Base-by-base conservation (phyloP, 306 rosid genomes). In the Bauhinia variegata region DNA sequence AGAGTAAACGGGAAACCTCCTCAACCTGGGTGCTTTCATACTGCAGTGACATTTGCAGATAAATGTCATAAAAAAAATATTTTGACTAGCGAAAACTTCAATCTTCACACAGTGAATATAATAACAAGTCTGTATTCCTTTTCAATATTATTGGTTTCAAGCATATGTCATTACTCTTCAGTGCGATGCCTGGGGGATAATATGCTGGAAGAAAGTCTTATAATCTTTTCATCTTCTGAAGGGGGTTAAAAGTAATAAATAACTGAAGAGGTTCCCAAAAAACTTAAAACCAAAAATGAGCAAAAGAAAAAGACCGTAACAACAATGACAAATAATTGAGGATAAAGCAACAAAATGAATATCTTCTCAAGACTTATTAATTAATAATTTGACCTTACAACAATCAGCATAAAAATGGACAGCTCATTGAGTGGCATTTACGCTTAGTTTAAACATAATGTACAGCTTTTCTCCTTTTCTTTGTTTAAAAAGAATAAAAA, bases 1-100 rank as follows among this genome's bases (percentile, higher is more conserved):
- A 62, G 82, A 62, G 69, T 68, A 78, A 72, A 82, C 81, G 64
- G 82, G 84, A 44, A 88, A 86, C 89, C 86, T 86, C 97, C 96
- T 83, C 97, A 88, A 90, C 91, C 91, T 88, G 97, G 88, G 72
- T 76, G 96, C 96, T 88, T 86, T 85, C 89, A 76, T 82, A 88
- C 99, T 95, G 99, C 99, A 90, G 91, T 78, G 91, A 84, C 88
- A 93, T 89, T 75, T 47, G 95, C 86, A 88, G 89, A 87, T 75
- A 85, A 76, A 84, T 76, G 84, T 92, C 95, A 91, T 88, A 84
- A 75, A 70, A 75, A 70, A n/a, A 76, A 70, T 64, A 68, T 75
- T 72, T 70, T 52, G 71, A 68, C 79, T 63, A 42, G 73, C 67
- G 71, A 75, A 80, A 81, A 60, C 75, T 71, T 64, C 54, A 78